Evolutionary conservation across 208 protist species (phyloP).

Genomic region (Acanthamoeba divionensis): DNA sequence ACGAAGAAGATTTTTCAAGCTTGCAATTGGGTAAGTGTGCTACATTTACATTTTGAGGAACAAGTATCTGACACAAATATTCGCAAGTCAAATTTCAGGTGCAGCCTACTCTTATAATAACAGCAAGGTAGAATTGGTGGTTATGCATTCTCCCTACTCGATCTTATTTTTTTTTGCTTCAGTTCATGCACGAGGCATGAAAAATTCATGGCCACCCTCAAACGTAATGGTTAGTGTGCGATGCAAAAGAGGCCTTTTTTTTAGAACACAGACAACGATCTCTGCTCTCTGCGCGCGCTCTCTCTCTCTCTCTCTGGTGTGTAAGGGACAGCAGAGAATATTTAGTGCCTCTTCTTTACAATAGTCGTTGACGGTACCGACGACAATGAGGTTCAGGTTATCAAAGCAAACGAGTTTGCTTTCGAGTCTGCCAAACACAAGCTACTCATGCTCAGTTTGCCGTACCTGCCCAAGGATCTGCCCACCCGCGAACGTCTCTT

Average conservation of each 20-base stretch:
- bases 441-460: background rate
- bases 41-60: background rate
- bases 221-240: background rate
- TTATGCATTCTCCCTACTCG: background rate
- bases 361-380: background rate
- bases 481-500: background rate
- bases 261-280: background rate
- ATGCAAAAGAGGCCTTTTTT: background rate
- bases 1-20: background rate
- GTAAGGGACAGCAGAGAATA: background rate
- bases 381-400: background rate
- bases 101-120: background rate
- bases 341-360: background rate
- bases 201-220: background rate
- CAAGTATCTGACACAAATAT: background rate
- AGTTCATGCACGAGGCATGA: background rate
- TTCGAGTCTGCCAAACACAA: background rate
- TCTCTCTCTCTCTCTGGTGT: background rate
- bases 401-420: background rate
- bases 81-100: slow-evolving; percentile 17
- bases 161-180: background rate
- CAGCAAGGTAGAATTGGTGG: background rate
- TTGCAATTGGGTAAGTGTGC: background rate
- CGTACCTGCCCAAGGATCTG: background rate
- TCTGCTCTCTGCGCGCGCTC: background rate